phyloP scores from a whole-genome alignment of 2,329 filamentous ascomycete genomes.

The Fusarium sp. region DNA sequence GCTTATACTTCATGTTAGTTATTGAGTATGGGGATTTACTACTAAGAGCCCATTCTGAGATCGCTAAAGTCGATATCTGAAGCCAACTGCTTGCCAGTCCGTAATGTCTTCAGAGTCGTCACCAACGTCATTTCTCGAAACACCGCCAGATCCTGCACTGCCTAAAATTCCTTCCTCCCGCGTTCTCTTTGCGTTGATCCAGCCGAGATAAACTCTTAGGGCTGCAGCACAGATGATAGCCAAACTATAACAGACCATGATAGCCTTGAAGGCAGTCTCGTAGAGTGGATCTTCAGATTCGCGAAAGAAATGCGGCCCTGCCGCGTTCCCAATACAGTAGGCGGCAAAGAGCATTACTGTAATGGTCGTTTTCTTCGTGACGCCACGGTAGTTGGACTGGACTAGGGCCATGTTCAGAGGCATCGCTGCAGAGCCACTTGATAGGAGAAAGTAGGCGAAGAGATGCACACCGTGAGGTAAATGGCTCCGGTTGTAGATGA shows the following conservation, averaged over 20 bases:
- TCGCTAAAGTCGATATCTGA: constrained; percentile 65
- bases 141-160: constrained; percentile 56
- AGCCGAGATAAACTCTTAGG: constrained; percentile 61
- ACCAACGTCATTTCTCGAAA: constrained; percentile 48
- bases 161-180: constrained; percentile 58
- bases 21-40: not conserved
- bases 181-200: constrained; percentile 57
- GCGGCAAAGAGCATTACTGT: constrained; percentile 66
- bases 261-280: constrained; percentile 64
- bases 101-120: constrained; percentile 67
- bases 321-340: constrained; percentile 68
- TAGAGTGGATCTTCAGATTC: constrained; percentile 63
- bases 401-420: constrained; percentile 67
- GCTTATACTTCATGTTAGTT: not conserved
- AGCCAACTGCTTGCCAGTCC: constrained; percentile 69
- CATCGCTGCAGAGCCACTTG: constrained; percentile 64
- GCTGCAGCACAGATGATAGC: constrained; percentile 57
- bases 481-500: constrained; percentile 62
- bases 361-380: constrained; percentile 71
- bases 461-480: constrained; percentile 60
- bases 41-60: not conserved
- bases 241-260: constrained; percentile 67
- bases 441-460: constrained; percentile 69
- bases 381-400: constrained; percentile 66
- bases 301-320: constrained; percentile 67